Conservation (phyloP, 768 basidiomycete genomes). For the Chiua virens region DNA sequence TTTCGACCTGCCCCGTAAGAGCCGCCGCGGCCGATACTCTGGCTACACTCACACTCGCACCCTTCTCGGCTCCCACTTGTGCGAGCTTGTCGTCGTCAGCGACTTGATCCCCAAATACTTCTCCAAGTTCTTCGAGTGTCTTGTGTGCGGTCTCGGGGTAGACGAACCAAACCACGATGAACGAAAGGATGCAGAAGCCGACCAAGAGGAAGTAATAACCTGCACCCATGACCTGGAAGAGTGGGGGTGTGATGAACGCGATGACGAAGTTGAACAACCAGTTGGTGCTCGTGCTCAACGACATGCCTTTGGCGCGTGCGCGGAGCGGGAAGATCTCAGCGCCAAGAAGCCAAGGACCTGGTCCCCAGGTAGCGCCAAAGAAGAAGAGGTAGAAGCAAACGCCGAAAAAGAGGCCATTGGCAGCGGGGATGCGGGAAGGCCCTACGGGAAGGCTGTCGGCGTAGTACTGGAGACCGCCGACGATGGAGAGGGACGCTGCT, state of each 20-base stretch:
- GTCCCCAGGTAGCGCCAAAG: constrained; percentile 58
- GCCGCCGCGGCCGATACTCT: constrained; percentile 13
- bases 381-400: constrained; percentile 61
- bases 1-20: constrained; percentile 13
- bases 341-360: constrained; percentile 51
- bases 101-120: constrained; percentile 45
- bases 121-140: constrained; percentile 51
- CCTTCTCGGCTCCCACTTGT: constrained; percentile 15
- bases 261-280: constrained; percentile 40
- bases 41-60: constrained; percentile 5
- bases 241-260: constrained; percentile 54
- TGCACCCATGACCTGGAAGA: constrained; percentile 50
- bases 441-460: constrained; percentile 41
- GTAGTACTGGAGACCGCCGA: constrained; percentile 52
- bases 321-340: constrained; percentile 50
- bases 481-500: constrained; percentile 44
- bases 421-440: constrained; percentile 27
- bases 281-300: constrained; percentile 34
- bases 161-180: constrained; percentile 45
- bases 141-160: constrained; percentile 49
- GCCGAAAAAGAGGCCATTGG: constrained; percentile 40
- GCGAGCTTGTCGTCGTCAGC: constrained; percentile 22
- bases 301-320: constrained; percentile 40
- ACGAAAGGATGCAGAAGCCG: constrained; percentile 45
- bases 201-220: constrained; percentile 54